These are phyloP conservation scores for Stellera chamaejasme DNA, from an alignment of 345 rosid species.

Conservation along the genomic window DNA sequence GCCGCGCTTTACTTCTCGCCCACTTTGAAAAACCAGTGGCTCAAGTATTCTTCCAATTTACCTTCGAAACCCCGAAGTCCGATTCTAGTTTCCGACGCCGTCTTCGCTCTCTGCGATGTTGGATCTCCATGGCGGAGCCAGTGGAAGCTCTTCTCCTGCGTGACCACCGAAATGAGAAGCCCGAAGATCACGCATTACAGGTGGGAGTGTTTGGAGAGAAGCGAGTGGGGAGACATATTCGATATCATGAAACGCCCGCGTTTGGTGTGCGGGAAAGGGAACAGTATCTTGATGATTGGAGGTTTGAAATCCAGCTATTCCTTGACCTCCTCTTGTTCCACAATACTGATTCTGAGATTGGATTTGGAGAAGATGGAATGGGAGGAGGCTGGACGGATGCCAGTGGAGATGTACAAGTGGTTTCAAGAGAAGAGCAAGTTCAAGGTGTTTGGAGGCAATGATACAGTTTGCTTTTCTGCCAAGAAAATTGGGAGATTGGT, in stretches of 20 bases:
- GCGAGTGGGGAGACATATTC: conserved; percentile 81
- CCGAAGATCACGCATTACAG: conserved; percentile 40
- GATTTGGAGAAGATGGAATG: conserved; percentile 78
- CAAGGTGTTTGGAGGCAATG: conserved; percentile 86
- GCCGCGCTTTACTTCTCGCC: conserved; percentile 61
- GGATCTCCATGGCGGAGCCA: conserved; percentile 90
- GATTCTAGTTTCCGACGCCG: conserved; percentile 48
- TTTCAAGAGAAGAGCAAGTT: conserved; percentile 73
- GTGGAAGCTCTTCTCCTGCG: conserved; percentile 73
- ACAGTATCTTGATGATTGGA: conserved; percentile 69
- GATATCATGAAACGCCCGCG: conserved; percentile 82
- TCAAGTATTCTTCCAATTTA: conserved; percentile 66
- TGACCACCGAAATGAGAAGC: conserved; percentile 18
- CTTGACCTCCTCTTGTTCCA: conserved; percentile 66
- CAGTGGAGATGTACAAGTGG: conserved; percentile 58
- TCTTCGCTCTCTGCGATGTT: conserved; percentile 69
- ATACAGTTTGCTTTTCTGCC: conserved; percentile 71
- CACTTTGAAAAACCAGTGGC: conserved; percentile 35
- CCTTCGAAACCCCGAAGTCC: conserved; percentile 90
- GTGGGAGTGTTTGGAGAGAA: conserved; percentile 72
- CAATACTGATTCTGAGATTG: conserved; percentile 65
- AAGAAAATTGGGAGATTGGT: conserved; percentile 69
- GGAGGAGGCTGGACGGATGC: conserved; percentile 92
- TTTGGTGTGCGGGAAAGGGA: conserved; percentile 48
- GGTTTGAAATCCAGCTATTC: conserved; percentile 67